Percentiles rank a stretch among this genome's conserved stretches.
phyloP scores from a whole-genome alignment of 352 stramenopile genomes.

The Albugo candida region DNA sequence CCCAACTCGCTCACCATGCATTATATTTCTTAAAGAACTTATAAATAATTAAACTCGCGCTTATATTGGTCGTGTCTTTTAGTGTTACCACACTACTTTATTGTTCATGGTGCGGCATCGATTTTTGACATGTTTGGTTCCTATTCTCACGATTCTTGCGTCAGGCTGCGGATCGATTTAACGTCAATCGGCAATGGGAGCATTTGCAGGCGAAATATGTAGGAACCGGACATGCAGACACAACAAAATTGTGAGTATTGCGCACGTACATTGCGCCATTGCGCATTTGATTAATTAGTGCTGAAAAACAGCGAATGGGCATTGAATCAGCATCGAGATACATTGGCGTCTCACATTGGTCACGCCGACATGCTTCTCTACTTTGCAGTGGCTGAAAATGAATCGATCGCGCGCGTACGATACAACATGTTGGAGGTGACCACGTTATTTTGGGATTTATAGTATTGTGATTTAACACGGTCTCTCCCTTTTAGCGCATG shows the following conservation, averaged over 20 bases:
- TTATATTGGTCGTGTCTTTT: too few relatives aligned
- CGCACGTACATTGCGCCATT: neutral
- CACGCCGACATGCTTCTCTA: slow-evolving; percentile 96
- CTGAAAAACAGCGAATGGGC: slow-evolving; percentile 80
- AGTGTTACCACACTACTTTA: too few relatives aligned
- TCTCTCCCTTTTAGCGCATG: too few relatives aligned
- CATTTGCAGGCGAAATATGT: slow-evolving; percentile 90
- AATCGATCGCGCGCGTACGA: slow-evolving; percentile 84
- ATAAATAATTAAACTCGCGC: too few relatives aligned
- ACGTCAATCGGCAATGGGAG: slow-evolving; percentile 87
- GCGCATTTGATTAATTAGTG: neutral
- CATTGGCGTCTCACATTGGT: slow-evolving; percentile 90
- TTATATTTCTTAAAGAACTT: too few relatives aligned
- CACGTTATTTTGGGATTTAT: too few relatives aligned
- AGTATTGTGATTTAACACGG: too few relatives aligned
- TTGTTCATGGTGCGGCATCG: too few relatives aligned
- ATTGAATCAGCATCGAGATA: slow-evolving; percentile 97
- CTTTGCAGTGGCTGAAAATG: slow-evolving; percentile 95
- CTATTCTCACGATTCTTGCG: neutral
- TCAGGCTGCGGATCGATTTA: slow-evolving; percentile 73
- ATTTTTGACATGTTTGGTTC: neutral
- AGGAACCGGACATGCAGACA: slow-evolving; percentile 90
- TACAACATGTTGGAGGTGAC: slow-evolving; percentile 79
- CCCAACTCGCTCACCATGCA: too few relatives aligned
- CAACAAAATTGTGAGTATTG: slow-evolving; percentile 87